phyloP scores from a whole-genome alignment of 176 grass and related monocot species.

The Thalia dealbata region DNA sequence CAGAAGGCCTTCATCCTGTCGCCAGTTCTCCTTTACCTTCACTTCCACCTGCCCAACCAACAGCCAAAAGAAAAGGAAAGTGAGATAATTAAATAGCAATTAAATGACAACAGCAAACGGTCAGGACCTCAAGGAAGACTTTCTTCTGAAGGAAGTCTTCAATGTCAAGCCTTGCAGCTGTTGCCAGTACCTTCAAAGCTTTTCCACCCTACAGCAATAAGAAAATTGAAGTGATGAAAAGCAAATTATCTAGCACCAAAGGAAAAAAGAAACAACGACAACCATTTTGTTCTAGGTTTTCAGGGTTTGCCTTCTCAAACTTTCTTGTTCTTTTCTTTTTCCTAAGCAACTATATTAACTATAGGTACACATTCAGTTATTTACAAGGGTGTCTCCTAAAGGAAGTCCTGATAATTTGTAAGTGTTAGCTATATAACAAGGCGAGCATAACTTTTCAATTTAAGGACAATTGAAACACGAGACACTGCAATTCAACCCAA shows the following conservation, averaged over 20 bases:
- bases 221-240: background rate
- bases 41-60: conserved; percentile 47
- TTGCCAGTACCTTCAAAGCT: conserved; percentile 79
- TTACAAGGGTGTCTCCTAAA: too few relatives aligned
- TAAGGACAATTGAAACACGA: too few relatives aligned
- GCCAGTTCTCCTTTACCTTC: conserved; percentile 91
- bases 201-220: conserved; percentile 53
- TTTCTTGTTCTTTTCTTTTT: background rate
- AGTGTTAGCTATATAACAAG: background rate
- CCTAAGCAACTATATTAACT: too few relatives aligned
- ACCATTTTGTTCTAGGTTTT: background rate
- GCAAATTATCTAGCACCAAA: background rate
- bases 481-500: too few relatives aligned
- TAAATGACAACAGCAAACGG: background rate
- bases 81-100: background rate
- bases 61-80: conserved; percentile 7
- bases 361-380: too few relatives aligned
- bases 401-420: too few relatives aligned
- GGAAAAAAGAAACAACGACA: background rate
- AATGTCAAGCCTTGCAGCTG: conserved; percentile 90
- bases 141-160: conserved; percentile 99
- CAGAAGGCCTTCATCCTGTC: conserved; percentile 74
- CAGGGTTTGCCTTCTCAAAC: background rate
- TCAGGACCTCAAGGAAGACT: conserved; percentile 76
- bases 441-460: too few relatives aligned